These are phyloP conservation scores for Neocallimastix lanati DNA, from an alignment of 192 early-diverging fungal species.

Conservation along the genomic window DNA sequence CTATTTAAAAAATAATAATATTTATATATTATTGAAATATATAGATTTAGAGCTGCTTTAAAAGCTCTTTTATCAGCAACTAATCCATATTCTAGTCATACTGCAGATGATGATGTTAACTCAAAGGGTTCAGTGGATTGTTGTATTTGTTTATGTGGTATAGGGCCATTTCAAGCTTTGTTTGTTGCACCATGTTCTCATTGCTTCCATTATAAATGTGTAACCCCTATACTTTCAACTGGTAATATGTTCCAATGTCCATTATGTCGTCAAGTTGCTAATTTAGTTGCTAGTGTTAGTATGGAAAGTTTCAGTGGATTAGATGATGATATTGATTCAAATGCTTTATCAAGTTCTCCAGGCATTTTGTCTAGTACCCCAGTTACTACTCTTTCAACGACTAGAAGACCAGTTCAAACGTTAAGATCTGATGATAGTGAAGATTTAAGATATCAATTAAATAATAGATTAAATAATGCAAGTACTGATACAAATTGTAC, in stretches of 20 bases:
- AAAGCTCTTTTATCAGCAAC: slow-evolving; percentile 16
- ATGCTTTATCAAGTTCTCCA: background rate
- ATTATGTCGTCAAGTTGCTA: slow-evolving; percentile 78
- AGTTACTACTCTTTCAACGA: background rate
- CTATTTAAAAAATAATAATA: too few relatives aligned
- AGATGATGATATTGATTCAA: background rate
- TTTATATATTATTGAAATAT: background rate
- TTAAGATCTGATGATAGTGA: background rate
- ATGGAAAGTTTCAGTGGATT: background rate
- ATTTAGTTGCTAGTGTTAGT: slow-evolving; percentile 59
- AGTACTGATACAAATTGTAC: background rate
- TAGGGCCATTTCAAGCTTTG: slow-evolving; percentile 72
- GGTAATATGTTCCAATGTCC: slow-evolving; percentile 64
- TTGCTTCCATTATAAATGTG: slow-evolving; percentile 85
- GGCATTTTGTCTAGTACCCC: background rate
- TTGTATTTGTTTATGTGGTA: slow-evolving; percentile 78
- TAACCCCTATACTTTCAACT: slow-evolving; percentile 60
- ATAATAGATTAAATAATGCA: background rate
- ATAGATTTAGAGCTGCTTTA: slow-evolving; percentile 16
- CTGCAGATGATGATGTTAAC: background rate
- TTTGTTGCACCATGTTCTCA: slow-evolving; percentile 87
- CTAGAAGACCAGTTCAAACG: background rate
- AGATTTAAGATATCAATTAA: background rate
- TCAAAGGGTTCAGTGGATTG: slow-evolving; percentile 26
- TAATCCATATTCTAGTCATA: slow-evolving; percentile 2